phyloP scores from a whole-genome alignment of 1,284 basidiomycete species.

The Stereum hirsutum region DNA sequence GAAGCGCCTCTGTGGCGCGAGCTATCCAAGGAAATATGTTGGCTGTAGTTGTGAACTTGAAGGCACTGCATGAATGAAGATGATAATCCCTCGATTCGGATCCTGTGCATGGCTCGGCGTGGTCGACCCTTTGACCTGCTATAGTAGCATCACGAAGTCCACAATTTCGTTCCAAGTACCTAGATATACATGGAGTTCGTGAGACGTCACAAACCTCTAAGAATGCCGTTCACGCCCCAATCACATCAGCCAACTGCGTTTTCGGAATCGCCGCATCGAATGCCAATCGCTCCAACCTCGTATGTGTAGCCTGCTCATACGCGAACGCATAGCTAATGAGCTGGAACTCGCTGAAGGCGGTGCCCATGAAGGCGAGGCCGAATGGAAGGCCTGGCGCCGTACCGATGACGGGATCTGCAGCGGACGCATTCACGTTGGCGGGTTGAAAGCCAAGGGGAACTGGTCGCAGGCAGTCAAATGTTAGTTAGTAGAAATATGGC shows the following conservation, averaged over 20 bases:
- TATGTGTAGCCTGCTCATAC: slow-evolving; percentile 57
- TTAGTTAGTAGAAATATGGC: not conserved
- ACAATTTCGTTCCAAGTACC: too few relatives aligned
- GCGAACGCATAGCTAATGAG: slow-evolving; percentile 54
- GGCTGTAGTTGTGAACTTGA: too few relatives aligned
- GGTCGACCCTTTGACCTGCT: too few relatives aligned
- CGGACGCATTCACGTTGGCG: slow-evolving; percentile 26
- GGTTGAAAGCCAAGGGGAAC: slow-evolving; percentile 58
- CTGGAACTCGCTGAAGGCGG: slow-evolving; percentile 52
- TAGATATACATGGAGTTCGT: too few relatives aligned
- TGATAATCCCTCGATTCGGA: too few relatives aligned
- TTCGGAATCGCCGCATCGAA: slow-evolving; percentile 48
- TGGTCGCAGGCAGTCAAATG: slow-evolving; percentile 10
- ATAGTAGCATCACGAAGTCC: too few relatives aligned
- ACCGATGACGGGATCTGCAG: slow-evolving; percentile 15
- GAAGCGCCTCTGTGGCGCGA: too few relatives aligned
- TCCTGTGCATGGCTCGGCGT: too few relatives aligned
- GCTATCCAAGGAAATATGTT: too few relatives aligned
- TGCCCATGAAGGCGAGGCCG: slow-evolving; percentile 55
- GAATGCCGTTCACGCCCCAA: slow-evolving; percentile 14
- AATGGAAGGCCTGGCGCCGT: slow-evolving; percentile 46
- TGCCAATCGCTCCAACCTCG: slow-evolving; percentile 39
- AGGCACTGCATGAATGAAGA: too few relatives aligned
- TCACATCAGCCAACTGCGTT: slow-evolving; percentile 47
- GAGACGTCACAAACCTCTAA: not conserved